Base-by-base conservation (phyloP, 2,329 filamentous ascomycete genomes). In the Teratosphaeriaceae sp. region DNA sequence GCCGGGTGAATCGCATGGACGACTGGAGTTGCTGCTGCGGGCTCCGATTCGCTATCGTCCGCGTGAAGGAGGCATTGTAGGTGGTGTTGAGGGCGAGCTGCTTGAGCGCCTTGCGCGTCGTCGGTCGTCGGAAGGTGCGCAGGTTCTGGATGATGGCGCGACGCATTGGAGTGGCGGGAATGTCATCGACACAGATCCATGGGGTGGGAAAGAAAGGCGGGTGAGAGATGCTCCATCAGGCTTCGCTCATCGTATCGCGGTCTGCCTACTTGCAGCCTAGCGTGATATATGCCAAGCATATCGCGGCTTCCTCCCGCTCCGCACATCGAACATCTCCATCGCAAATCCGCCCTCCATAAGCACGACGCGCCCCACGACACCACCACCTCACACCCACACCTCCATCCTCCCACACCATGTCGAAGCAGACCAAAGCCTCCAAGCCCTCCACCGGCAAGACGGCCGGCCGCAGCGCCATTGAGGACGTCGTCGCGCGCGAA, bases 401-500 rank as follows among this genome's bases (percentile, higher is more conserved):
- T 38, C 35, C 27, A 44, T 39, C 43, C 45, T 40, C 40, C 31
- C 43, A 35, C 51, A 47, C 51, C 60, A 72, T 72, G 69, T 60
- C 69, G 48, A 63, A 50, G 60, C 57, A 63, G 54, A 49, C 58
- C 35, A 63, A 69, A 57, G 57, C 60, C 65, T 70, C 58, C 64
- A 79, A 80, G 75, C 84, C 81, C 75, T 13, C 40, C 22, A 68
- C 77, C 64, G 75, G 72, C 70, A 84, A 83, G 78, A 85, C 84
- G 75, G 61, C 71, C 61, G 70, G 73, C 65, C 87, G 89, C 70
- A 95, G 88, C 74, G 94, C 94, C 78, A 95, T 98, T 74, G 84
- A 88, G 74, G 90, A 98, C 76, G 94, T 98, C 70, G 90, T 98
- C 73, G 84, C 92, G 66, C 88, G 92, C 81, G 94, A 98, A 80